Evolutionary conservation across 73 alveolate species (phyloP), one percentile per base, ranked within the genome.

Genomic region (Blepharisma stoltei): DNA sequence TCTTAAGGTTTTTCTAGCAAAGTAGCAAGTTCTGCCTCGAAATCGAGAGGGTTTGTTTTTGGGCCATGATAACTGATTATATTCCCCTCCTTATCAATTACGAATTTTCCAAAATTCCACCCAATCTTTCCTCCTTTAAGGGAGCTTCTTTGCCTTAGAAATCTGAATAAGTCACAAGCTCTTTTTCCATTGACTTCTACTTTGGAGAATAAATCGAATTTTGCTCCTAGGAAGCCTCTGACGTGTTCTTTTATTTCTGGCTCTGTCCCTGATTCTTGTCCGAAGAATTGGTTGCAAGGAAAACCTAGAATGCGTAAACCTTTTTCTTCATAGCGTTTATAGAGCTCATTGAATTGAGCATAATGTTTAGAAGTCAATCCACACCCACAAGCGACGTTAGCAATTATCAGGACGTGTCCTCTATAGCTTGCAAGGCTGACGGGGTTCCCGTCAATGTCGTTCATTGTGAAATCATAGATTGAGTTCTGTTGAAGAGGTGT

Each of bases 21-120:
- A n/a, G 14, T 5, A 14, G 14, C 73, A 60, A 60, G 0, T 2
- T 60, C 73, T 18, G 14, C 73, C 14, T 14, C 46, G 18, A 60
- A 18, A 14, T 60, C 73, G 18, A 60, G 14, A 60, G 73, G 73
- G 5, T 60, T 60, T 25, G 88, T 76, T 25, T 81, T 50, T 54
- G 94, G 91, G 66, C 83, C 86, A 71, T 71, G 84, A 67, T 87
- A 84, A 27, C 54, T 18, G 47, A 83, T 77, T 11, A 90, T 94
- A 45, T 88, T 46, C 11, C 97, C 97, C 11, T 83, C 54, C 45
- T 53, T 55, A 83, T 90, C 86, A 7, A 90, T 89, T 18, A 90
- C 55, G 80, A 90, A 90, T 76, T 90, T 90, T 23, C 93, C 84
- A 65, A 90, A 90, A 78, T 90, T 90, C 94, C 93, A 87, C 32